Evolutionary conservation across 768 basidiomycete species (phyloP).

Genomic region (Hortiboletus flavorubellus): DNA sequence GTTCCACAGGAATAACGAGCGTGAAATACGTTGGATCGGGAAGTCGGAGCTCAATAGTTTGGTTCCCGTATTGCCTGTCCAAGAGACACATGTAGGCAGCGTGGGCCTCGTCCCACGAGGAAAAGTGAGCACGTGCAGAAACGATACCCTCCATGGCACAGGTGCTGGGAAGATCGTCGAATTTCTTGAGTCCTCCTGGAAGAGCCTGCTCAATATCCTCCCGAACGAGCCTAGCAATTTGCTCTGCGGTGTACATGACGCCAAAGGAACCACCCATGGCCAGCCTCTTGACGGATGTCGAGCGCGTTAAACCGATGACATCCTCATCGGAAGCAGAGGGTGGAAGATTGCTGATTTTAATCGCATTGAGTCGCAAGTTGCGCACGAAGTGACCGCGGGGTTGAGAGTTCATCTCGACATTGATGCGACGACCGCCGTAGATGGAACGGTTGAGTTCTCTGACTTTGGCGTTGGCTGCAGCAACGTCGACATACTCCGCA

Average conservation of each 20-base stretch:
- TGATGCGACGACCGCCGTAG: constrained; percentile 43
- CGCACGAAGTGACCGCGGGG: constrained; percentile 31
- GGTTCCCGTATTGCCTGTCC: constrained; percentile 32
- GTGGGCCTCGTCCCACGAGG: constrained; percentile 47
- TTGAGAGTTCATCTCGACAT: constrained; percentile 41
- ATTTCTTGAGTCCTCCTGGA: constrained; percentile 17
- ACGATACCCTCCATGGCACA: constrained; percentile 32
- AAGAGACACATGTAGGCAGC: constrained; percentile 36
- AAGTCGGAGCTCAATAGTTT: constrained; percentile 38
- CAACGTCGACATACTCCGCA: constrained; percentile 37
- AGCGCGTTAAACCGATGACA: constrained; percentile 32
- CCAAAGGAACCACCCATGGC: constrained; percentile 22
- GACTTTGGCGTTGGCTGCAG: constrained; percentile 29
- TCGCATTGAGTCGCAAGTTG: constrained; percentile 30
- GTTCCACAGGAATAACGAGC: constrained; percentile 44
- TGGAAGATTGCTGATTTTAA: constrained; percentile 46
- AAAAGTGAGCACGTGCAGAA: constrained; percentile 43
- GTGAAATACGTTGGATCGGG: constrained; percentile 51
- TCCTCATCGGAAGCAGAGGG: constrained; percentile 19
- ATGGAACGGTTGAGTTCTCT: constrained; percentile 35
- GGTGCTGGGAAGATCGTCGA: constrained; percentile 26
- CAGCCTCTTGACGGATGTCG: constrained; percentile 25
- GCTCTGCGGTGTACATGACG: constrained; percentile 14
- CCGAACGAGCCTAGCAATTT: constrained; percentile 22
- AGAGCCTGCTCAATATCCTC: constrained; percentile 21